Base-by-base conservation (phyloP, 2,329 filamentous ascomycete genomes). In the Aspergillus piperis region DNA sequence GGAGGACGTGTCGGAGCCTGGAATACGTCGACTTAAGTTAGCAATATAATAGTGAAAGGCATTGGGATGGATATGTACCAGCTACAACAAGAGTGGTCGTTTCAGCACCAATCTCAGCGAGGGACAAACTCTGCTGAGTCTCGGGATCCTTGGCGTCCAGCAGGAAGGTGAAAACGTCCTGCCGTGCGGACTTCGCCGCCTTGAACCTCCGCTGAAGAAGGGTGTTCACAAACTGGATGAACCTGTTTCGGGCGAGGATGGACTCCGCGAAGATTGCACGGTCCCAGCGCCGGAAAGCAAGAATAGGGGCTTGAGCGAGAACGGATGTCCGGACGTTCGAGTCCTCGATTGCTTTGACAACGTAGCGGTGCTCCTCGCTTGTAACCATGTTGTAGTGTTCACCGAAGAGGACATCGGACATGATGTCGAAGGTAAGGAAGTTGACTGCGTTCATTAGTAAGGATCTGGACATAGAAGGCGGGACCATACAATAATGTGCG, bases 41-140 rank as follows among this genome's bases (percentile, higher is more conserved):
- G 47, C 8, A 3, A 7, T 8, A 6, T 8, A n/a, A 8, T 49
- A 21, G n/a, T 8, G n/a, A 7, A 25, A 49, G 11, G 1, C 15
- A 27, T 2, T n/a, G n/a, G n/a, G n/a, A 27, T 2, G 47, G 2
- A 25, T 15, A n/a, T 51, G 51, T 67, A 60, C 76, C 81, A 13
- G 81, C 81, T 44, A 82, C 80, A 61, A 83, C 83, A 23, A 83
- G 66, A 2, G 81, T 71, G 56, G 81, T 79, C 38, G 77, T 80
- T 64, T 84, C 82, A 62, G 77, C 78, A 75, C 79, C 81, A 21
- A 83, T 65, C 65, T 83, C 81, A 54, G 77, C 71, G 70, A 75
- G 71, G 64, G 73, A 50, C 8, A 50, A 25, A 50, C 47, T 50
- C 25, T 50, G 47, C 10, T 50, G 47, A 15, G 79, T 80, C 62